Evolutionary conservation across 768 basidiomycete species (phyloP).

Genomic region (Russula griseocarnosa): DNA sequence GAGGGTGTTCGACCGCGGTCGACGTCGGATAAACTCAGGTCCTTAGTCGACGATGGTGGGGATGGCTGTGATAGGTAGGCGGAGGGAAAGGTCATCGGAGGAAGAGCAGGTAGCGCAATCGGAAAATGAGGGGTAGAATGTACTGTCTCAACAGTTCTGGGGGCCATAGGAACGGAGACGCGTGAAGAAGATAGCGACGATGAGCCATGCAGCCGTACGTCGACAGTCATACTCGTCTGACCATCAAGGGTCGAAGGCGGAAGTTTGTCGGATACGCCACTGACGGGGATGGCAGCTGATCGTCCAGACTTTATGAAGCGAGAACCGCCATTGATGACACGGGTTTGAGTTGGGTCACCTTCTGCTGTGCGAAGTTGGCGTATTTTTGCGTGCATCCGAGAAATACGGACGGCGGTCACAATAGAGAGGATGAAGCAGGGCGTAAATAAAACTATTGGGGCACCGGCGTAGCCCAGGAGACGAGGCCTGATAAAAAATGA

Average conservation of each 20-base stretch:
- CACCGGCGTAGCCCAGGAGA: slow-evolving; percentile 59
- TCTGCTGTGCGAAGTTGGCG: background rate
- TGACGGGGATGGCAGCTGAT: background rate
- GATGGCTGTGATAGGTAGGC: slow-evolving; percentile 2
- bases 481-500: slow-evolving; percentile 46
- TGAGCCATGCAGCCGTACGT: slow-evolving; percentile 8
- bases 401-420: slow-evolving; percentile 37
- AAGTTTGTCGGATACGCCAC: background rate
- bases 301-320: background rate
- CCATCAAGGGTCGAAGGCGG: slow-evolving; percentile 2
- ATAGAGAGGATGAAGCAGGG: slow-evolving; percentile 52
- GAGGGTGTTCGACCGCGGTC: slow-evolving; percentile 20
- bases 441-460: slow-evolving; percentile 47
- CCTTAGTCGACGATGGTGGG: background rate
- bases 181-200: slow-evolving; percentile 16
- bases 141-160: background rate
- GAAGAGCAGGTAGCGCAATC: background rate
- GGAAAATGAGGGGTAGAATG: slow-evolving; percentile 2
- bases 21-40: background rate
- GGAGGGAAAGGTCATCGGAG: slow-evolving; percentile 3
- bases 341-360: background rate
- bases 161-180: slow-evolving; percentile 4
- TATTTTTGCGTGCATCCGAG: slow-evolving; percentile 4
- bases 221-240: background rate
- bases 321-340: background rate